A percentile compares a stretch with the other conserved stretches of the same genome.
Evolutionary conservation across 768 basidiomycete species (phyloP).

Genomic region (Podaxis pistillaris): DNA sequence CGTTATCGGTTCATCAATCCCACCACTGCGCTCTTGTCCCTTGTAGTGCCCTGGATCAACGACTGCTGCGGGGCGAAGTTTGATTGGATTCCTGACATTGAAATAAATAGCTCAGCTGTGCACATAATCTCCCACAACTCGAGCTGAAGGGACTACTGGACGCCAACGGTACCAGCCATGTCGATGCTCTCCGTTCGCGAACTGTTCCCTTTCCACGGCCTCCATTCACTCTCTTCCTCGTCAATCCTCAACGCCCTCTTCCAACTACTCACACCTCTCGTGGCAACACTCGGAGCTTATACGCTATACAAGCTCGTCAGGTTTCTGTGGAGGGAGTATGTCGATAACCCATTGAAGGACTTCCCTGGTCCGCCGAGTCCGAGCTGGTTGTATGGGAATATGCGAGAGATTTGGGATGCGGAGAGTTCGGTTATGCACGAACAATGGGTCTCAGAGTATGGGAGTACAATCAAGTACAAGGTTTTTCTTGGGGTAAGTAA

Average conservation of each 20-base stretch:
- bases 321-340: slow-evolving; percentile 30
- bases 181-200: background rate
- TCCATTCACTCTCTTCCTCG: background rate
- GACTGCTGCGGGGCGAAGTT: no score
- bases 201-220: background rate
- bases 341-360: slow-evolving; percentile 39
- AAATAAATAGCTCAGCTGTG: background rate
- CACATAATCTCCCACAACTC: background rate
- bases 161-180: background rate
- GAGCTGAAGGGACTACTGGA: background rate
- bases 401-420: slow-evolving; percentile 40
- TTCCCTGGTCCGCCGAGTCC: slow-evolving; percentile 50
- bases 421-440: slow-evolving; percentile 34
- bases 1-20: background rate
- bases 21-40: no score
- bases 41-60: no score
- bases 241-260: slow-evolving; percentile 4
- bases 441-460: slow-evolving; percentile 47
- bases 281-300: slow-evolving; percentile 24
- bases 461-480: slow-evolving; percentile 42
- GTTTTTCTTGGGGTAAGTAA: slow-evolving; percentile 42
- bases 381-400: slow-evolving; percentile 48
- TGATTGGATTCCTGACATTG: no score
- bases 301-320: slow-evolving; percentile 29
- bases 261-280: slow-evolving; percentile 22